Conservation (phyloP, 176 grass and related monocot genomes). For the Triticum aestivum region IWGSC_CS_RefSeq_v2.1 NC_057800.1:651842689-651843188, state of each 20-base stretch:
- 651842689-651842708: neutral
- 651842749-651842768: neutral
- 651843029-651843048: neutral
- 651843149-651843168: neutral
- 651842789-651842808: neutral
- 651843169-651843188: neutral
- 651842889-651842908: no score
- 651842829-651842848: neutral
- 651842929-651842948: no score
- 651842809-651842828: slow-evolving; percentile 3
- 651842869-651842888: neutral
- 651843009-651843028: neutral
- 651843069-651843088: slow-evolving; percentile 13
- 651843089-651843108: no score
- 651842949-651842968: neutral
- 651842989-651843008: neutral
- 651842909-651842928: no score
- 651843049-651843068: neutral
- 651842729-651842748: neutral
- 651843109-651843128: neutral
- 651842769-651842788: neutral
- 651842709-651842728: neutral
- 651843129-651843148: neutral
- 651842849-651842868: neutral
- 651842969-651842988: neutral